These are phyloP conservation scores for Suillus lakei DNA, from an alignment of 768 basidiomycete genomes.

Conservation along the genomic window DNA sequence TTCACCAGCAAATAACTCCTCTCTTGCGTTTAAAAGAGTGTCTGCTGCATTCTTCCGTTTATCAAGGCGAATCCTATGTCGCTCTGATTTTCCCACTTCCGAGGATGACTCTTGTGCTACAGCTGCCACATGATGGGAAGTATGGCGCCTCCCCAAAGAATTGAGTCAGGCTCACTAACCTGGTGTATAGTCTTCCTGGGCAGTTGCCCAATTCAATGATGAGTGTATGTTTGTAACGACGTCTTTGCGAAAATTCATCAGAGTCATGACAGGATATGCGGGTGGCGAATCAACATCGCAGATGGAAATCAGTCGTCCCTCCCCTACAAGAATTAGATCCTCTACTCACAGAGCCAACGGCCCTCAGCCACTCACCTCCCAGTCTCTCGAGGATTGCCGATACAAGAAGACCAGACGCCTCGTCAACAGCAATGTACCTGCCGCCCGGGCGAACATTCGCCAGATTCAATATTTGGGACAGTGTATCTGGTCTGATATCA, in stretches of 20 bases:
- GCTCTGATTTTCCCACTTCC: conserved; percentile 51
- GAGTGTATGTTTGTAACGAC: conserved; percentile 56
- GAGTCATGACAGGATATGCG: conserved; percentile 78
- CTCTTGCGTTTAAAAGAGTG: conserved; percentile 62
- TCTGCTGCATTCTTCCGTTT: conserved; percentile 80
- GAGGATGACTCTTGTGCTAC: neutral
- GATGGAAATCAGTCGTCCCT: conserved; percentile 82
- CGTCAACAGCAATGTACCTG: conserved; percentile 88
- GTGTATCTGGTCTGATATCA: conserved; percentile 83
- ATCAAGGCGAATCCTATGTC: conserved; percentile 69
- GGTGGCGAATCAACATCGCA: conserved; percentile 93
- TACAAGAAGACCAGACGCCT: conserved; percentile 87
- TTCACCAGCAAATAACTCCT: conserved; percentile 84
- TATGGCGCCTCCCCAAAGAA: neutral
- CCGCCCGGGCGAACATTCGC: conserved; percentile 87
- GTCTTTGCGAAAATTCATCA: conserved; percentile 84
- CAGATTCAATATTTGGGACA: conserved; percentile 86
- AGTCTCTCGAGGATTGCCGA: conserved; percentile 85
- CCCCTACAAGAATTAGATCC: conserved; percentile 48
- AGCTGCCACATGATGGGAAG: neutral
- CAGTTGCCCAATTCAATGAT: conserved; percentile 90
- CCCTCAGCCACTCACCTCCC: conserved; percentile 60
- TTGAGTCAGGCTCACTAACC: conserved; percentile 41
- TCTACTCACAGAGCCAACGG: neutral
- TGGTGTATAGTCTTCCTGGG: conserved; percentile 75